Evolutionary conservation across 1,139 yeast species (phyloP).

Genomic region (Insectozyma bohioensis): DNA sequence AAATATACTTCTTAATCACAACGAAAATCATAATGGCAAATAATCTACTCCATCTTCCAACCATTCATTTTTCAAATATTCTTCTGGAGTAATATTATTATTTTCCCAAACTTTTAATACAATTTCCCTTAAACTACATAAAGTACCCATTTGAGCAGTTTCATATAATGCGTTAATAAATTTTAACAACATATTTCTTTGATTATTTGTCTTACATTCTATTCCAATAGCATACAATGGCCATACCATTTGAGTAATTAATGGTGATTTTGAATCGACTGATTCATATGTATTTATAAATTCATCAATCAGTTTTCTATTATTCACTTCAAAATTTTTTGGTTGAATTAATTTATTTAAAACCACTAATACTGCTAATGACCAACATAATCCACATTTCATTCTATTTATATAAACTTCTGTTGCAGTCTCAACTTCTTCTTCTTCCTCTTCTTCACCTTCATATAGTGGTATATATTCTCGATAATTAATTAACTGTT

Average conservation of each 20-base stretch:
- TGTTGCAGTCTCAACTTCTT: constrained; percentile 8
- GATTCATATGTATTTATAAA: constrained; percentile 45
- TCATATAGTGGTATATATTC: constrained; percentile 40
- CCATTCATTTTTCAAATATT: constrained; percentile 41
- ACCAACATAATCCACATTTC: constrained; percentile 56
- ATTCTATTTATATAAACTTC: constrained; percentile 34
- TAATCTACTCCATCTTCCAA: constrained; percentile 48
- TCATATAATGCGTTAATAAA: constrained; percentile 40
- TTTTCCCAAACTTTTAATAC: constrained; percentile 41
- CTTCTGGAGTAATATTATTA: constrained; percentile 35
- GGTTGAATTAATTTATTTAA: constrained; percentile 35
- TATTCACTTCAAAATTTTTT: constrained; percentile 16
- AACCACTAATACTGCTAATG: constrained; percentile 42
- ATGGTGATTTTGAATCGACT: constrained; percentile 42
- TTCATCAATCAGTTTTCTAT: constrained; percentile 36
- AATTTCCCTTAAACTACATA: constrained; percentile 37
- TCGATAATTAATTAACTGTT: constrained; percentile 38
- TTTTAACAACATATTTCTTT: constrained; percentile 24
- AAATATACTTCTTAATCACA: too few relatives aligned
- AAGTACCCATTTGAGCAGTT: constrained; percentile 54
- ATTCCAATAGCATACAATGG: constrained; percentile 52
- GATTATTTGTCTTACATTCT: constrained; percentile 32
- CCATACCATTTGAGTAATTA: constrained; percentile 61
- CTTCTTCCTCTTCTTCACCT: constrained; percentile 10
- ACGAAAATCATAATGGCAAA: constrained; percentile 47